Percentiles rank a stretch among this genome's conserved stretches.
These are phyloP conservation scores for Calonectria crousiana DNA, from an alignment of 2,329 filamentous ascomycete species.

Conservation along the genomic window DNA sequence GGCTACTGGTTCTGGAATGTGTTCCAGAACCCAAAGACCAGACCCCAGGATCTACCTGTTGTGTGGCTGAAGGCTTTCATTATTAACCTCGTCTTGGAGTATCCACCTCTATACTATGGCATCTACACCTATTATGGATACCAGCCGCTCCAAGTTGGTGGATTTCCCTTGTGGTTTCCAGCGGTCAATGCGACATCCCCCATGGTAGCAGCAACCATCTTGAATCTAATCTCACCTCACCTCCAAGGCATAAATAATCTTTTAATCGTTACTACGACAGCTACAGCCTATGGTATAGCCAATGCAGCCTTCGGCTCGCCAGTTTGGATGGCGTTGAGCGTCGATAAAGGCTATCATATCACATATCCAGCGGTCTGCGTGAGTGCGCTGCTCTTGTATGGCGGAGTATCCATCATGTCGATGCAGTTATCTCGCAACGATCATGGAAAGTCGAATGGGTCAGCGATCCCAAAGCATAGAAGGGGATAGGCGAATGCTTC, in stretches of 20 bases:
- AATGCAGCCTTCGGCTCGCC: constrained; percentile 8
- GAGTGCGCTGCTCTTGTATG: background rate
- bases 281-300: constrained; percentile 5
- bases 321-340: constrained; percentile 4
- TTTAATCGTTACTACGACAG: background rate
- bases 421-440: background rate
- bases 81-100: constrained; percentile 9
- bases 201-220: background rate
- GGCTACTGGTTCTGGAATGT: constrained; percentile 17
- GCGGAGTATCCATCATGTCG: constrained; percentile 7
- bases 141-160: constrained; percentile 2
- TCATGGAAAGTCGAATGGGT: background rate
- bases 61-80: constrained; percentile 7
- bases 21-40: constrained; percentile 1
- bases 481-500: background rate
- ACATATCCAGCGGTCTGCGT: constrained; percentile 1
- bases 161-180: constrained; percentile 11
- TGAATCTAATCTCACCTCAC: background rate
- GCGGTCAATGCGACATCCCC: constrained; percentile 10
- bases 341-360: constrained; percentile 1
- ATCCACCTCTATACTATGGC: constrained; percentile 1
- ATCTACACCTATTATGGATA: constrained; percentile 11
- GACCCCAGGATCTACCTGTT: background rate
- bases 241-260: background rate
- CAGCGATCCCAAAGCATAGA: background rate